phyloP scores from a whole-genome alignment of 768 basidiomycete species.

The Termitomyces sp. region DNA sequence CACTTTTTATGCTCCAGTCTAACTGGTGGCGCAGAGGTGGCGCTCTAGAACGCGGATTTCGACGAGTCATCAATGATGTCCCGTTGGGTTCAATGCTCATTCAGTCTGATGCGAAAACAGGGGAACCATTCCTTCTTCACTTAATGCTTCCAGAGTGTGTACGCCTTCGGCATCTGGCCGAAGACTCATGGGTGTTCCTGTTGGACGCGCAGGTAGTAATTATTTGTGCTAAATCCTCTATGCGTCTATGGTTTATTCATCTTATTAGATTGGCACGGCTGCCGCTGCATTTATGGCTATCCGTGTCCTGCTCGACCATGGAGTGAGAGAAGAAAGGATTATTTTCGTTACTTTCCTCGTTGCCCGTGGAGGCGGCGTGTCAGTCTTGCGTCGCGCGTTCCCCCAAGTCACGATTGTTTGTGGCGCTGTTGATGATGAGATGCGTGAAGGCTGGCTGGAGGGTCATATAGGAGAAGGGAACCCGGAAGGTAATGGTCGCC shows the following conservation, averaged over 20 bases:
- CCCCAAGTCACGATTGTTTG: constrained; percentile 81
- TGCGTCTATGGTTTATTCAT: background rate
- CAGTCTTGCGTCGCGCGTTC: constrained; percentile 76
- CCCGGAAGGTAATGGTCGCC: constrained; percentile 44
- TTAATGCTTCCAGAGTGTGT: constrained; percentile 72
- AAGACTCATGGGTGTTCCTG: constrained; percentile 76
- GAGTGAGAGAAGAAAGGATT: constrained; percentile 76
- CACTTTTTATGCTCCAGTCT: constrained; percentile 1
- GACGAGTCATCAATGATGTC: constrained; percentile 80
- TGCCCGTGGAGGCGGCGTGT: constrained; percentile 74
- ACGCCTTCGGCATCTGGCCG: constrained; percentile 58
- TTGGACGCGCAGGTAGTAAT: constrained; percentile 75
- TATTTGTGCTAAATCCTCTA: background rate
- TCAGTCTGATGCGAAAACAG: constrained; percentile 78
- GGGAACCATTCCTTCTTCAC: constrained; percentile 86
- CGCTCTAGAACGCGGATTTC: constrained; percentile 86
- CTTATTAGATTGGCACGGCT: constrained; percentile 84
- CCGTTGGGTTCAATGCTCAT: constrained; percentile 87
- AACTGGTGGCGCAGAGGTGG: constrained; percentile 55
- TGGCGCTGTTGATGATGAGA: constrained; percentile 72
- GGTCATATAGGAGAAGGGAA: constrained; percentile 45
- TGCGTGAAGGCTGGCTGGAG: constrained; percentile 71
- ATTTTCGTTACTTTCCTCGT: constrained; percentile 89
- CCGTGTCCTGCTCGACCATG: constrained; percentile 89
- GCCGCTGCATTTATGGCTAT: constrained; percentile 95